phyloP scores from a whole-genome alignment of 345 rosid genomes.

The Gynandropsis gynandra region DNA sequence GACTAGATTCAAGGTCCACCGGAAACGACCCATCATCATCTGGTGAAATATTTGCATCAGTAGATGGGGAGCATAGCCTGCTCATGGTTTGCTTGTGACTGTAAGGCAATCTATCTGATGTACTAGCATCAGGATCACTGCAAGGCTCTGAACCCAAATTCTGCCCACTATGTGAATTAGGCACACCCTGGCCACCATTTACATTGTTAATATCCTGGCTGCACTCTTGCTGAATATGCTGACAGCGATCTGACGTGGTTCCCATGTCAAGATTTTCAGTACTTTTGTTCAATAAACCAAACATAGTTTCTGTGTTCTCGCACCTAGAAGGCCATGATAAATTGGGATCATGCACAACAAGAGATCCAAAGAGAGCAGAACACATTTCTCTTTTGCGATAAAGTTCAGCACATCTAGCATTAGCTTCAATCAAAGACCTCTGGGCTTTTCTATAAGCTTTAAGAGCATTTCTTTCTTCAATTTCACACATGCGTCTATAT shows the following conservation, averaged over 20 bases:
- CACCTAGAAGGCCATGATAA: slow-evolving; percentile 45
- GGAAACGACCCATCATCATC: slow-evolving; percentile 60
- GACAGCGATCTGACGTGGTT: slow-evolving; percentile 40
- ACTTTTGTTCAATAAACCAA: slow-evolving; percentile 29
- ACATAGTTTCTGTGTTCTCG: slow-evolving; percentile 34
- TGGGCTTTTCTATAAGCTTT: slow-evolving; percentile 83
- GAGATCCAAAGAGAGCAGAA: slow-evolving; percentile 60
- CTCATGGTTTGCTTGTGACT: slow-evolving; percentile 37
- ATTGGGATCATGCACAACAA: slow-evolving; percentile 49
- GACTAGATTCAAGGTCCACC: slow-evolving; percentile 36
- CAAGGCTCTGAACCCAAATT: slow-evolving; percentile 59
- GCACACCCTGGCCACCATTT: slow-evolving; percentile 20
- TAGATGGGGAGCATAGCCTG: slow-evolving; percentile 45
- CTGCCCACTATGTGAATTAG: slow-evolving; percentile 31
- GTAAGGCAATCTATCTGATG: slow-evolving; percentile 65
- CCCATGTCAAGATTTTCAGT: slow-evolving; percentile 34
- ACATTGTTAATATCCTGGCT: slow-evolving; percentile 19
- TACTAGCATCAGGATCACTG: slow-evolving; percentile 87
- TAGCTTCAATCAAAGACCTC: slow-evolving; percentile 83
- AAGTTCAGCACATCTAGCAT: slow-evolving; percentile 63
- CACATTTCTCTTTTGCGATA: slow-evolving; percentile 68
- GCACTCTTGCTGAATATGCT: slow-evolving; percentile 26
- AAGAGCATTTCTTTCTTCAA: slow-evolving; percentile 92
- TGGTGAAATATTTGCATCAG: slow-evolving; percentile 41
- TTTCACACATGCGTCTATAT: slow-evolving; percentile 56